Conservation (phyloP, 1,284 basidiomycete genomes). For the Macrocybe sp. region DNA sequence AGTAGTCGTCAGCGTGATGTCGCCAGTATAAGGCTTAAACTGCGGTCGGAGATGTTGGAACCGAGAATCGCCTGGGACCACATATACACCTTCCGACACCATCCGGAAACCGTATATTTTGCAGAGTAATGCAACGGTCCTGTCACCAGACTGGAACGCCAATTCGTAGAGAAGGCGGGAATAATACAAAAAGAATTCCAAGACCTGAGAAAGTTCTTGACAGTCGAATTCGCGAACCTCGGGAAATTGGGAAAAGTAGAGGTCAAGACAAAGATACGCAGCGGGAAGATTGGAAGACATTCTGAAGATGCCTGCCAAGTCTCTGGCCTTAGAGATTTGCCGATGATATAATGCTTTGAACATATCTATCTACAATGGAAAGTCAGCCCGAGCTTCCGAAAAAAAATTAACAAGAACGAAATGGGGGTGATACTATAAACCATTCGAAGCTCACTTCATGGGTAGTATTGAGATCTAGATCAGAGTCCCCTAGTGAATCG, state of each 20-base stretch:
- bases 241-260: slow-evolving; percentile 26
- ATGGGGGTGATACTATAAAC: too few species aligned
- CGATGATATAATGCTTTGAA: slow-evolving; percentile 33
- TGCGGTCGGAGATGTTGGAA: slow-evolving; percentile 9
- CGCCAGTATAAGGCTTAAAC: too few species aligned
- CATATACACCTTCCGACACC: slow-evolving; percentile 17
- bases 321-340: too few species aligned
- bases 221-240: slow-evolving; percentile 6
- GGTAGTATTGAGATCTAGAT: slow-evolving; percentile 12
- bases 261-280: slow-evolving; percentile 39
- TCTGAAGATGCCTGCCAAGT: too few species aligned
- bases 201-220: slow-evolving; percentile 23
- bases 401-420: too few species aligned
- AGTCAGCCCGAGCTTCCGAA: too few species aligned
- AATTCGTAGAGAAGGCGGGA: slow-evolving; percentile 26
- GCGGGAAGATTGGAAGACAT: slow-evolving; percentile 21
- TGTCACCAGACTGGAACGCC: slow-evolving; percentile 16
- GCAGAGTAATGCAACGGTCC: slow-evolving; percentile 13
- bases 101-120: slow-evolving; percentile 35
- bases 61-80: slow-evolving; percentile 18
- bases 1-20: too few species aligned
- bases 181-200: slow-evolving; percentile 34
- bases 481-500: background rate
- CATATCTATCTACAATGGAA: slow-evolving; percentile 28
- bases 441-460: slow-evolving; percentile 22